Base-by-base conservation (phyloP, 78 protist genomes). In the Dictyostelium citrinum region DNA sequence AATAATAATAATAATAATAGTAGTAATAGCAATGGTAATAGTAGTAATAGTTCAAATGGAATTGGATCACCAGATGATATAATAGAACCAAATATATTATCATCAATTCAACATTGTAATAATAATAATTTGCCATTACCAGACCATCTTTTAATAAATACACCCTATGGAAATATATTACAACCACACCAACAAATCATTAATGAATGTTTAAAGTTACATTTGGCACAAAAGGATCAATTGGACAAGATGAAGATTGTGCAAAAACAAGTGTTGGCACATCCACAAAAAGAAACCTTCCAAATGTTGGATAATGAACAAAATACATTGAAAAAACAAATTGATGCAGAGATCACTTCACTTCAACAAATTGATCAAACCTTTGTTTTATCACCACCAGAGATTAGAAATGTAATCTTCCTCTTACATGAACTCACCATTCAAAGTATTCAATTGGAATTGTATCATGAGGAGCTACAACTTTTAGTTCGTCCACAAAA, bases 151-250 rank as follows among this genome's bases (percentile, higher is more conserved):
- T 64, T 86, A 33, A 74, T 86, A 5, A 78, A 78, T 78, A 81
- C 81, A 29, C 92, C 92, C 14, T 86, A 76, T 86, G 92, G 92
- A 22, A 86, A 77, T 77, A 61, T 76, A 45, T 64, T 77, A 77
- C 92, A 86, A 77, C 92, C 92, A 77, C 92, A 86, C 29, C 92
- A 86, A 86, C 92, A 86, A 27, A 86, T 86, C 49, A 86, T 86
- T 1, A 86, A 86, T 33, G 92, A 86, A 51, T 86, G 92, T 64
- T 49, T 86, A 24, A 86, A 86, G 24, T 55, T 86, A 41, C 92
- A 86, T 60, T 64, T 86, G 41, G 92, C 92, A 31, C 92, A 86
- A 77, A 86, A 86, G 29, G 92, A 86, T n/a, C 92, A 86, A 64
- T 61, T 86, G 78, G 92, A 86, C 29, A 86, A 86, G 64, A 86